Evolutionary conservation across 1,284 basidiomycete genomes (phyloP).

Genomic region (Neolentinus lepideus): DNA sequence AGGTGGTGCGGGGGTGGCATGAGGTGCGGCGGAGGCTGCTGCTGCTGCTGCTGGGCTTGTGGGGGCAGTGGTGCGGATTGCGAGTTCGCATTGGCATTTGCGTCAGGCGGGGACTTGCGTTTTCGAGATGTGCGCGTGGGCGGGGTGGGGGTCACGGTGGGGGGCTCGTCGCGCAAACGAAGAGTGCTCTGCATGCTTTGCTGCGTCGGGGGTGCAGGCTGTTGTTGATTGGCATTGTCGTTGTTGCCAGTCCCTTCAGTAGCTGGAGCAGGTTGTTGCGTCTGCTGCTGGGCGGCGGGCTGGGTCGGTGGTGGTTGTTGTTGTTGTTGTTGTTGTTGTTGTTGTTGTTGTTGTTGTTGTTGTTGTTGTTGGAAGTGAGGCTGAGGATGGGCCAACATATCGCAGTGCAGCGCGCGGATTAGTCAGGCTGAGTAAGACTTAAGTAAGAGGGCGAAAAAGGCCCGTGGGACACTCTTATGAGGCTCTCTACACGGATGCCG

Average conservation of each 20-base stretch:
- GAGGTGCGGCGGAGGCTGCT: conserved; percentile 24
- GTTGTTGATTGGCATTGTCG: not conserved
- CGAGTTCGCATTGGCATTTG: conserved; percentile 5
- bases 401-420: not conserved
- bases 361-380: not conserved
- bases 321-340: not conserved
- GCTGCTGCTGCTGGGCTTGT: conserved; percentile 7
- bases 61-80: not conserved
- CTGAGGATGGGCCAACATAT: not conserved
- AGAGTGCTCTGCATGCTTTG: conserved; percentile 1
- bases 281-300: not conserved
- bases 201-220: not conserved
- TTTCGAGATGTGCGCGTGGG: conserved; percentile 23
- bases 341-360: not conserved
- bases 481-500: no score
- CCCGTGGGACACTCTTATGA: not conserved
- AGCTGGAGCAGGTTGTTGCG: not conserved
- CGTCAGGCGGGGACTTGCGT: conserved; percentile 28
- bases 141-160: conserved; percentile 8
- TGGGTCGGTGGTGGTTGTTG: not conserved
- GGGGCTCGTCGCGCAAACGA: not conserved
- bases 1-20: conserved; percentile 32
- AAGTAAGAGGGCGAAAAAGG: not conserved
- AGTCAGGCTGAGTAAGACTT: conserved; percentile 1
- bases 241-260: not conserved